phyloP scores from a whole-genome alignment of 345 rosid species.

The Pseudoturritis turrita region DNA sequence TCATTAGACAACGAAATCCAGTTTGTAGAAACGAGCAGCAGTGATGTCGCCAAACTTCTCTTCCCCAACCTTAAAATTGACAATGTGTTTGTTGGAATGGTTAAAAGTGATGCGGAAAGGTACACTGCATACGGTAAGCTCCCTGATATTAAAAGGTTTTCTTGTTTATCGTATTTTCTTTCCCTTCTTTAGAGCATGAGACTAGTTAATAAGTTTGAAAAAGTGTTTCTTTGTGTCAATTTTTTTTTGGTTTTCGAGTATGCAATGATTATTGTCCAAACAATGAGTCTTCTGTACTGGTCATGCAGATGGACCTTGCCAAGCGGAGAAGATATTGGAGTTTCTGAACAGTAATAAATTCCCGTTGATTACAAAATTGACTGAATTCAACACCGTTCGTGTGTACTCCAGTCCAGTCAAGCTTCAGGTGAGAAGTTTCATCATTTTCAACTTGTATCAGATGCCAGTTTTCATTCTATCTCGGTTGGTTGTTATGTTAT shows the following conservation, averaged over 20 bases:
- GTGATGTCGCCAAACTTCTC: slow-evolving; percentile 51
- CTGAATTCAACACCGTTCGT: slow-evolving; percentile 60
- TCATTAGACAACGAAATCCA: slow-evolving; percentile 65
- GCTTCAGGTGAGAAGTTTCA: slow-evolving; percentile 56
- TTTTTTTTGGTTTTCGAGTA: background rate
- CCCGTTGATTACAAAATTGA: slow-evolving; percentile 70
- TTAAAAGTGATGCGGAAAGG: slow-evolving; percentile 76
- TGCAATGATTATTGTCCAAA: background rate
- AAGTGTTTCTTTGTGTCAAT: background rate
- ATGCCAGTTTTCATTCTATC: background rate
- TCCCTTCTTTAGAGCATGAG: background rate
- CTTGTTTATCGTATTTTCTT: background rate
- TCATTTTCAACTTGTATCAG: background rate
- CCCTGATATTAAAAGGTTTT: no score
- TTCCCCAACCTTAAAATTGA: slow-evolving; percentile 46
- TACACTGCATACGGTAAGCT: slow-evolving; percentile 69
- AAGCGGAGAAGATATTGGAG: slow-evolving; percentile 51
- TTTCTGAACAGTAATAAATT: slow-evolving; percentile 75
- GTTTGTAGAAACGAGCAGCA: slow-evolving; percentile 56
- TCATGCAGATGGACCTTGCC: slow-evolving; percentile 61
- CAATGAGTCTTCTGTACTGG: background rate
- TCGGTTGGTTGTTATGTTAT: background rate
- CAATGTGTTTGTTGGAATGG: slow-evolving; percentile 57
- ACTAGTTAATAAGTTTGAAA: background rate
- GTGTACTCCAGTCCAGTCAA: slow-evolving; percentile 75